Evolutionary conservation across 306 rosid genomes (phyloP), one percentile per base, ranked within the genome.

Genomic region (Fagus sylvatica): DNA sequence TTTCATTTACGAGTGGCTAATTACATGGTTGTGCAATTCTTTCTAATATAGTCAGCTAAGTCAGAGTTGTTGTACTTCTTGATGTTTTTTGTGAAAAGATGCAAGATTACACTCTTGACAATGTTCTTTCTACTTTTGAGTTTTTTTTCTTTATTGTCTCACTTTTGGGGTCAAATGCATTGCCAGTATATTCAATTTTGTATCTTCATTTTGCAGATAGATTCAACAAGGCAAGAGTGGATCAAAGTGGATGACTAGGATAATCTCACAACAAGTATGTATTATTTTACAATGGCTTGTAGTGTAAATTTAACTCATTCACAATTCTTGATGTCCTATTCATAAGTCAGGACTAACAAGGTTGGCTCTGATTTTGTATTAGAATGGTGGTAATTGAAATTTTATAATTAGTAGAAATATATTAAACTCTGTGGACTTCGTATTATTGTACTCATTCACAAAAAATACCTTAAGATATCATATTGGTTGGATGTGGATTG

Each of bases 21-120:
- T 76, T 65, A 17, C 36, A n/a, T 77, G 72, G 76, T 65, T 65
- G 57, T 74, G 71, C 37, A 48, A 55, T 67, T 74, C 79, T 37
- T 40, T 78, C 54, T 55, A 72, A 73, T 86, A 90, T 96, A 78
- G 89, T 90, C 56, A 94, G 98, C 62, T 97, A 94, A 81, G 84
- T 94, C 48, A 89, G 97, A 84, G 89, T 87, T 1, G 97, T 95
- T 69, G 98, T 92, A 76, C 98, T 95, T 74, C 97, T 95, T 4
- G 97, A 95, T 68, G 97, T 85, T 60, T 97, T 95, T 74, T 92
- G 98, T 8, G 96, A 92, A 40, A 95, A 92, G 91, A 95, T 22
- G 28, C 28, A 22, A 22, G 28, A 22, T 22, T 22, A 22, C 28
- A 22, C 28, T 22, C 28, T 22, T 32, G 69, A 82, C 76, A 83